Conservation (phyloP, 1,284 basidiomycete species). For the Cryptococcus amylolentus region DNA sequence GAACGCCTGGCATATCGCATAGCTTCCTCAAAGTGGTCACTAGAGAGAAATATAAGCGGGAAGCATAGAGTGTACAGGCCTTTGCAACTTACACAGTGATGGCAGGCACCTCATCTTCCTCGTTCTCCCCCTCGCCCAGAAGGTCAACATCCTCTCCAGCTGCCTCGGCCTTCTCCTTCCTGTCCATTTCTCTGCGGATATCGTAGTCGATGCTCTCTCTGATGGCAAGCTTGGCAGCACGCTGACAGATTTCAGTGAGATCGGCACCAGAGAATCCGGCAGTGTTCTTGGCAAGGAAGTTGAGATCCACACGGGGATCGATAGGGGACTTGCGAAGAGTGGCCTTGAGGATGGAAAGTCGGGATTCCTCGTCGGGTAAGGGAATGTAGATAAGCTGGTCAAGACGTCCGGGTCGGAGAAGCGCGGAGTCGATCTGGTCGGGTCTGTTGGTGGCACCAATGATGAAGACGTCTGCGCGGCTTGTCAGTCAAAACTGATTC, state of each 20-base stretch:
- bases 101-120: slow-evolving; percentile 91
- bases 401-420: slow-evolving; percentile 96
- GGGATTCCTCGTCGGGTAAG: slow-evolving; percentile 87
- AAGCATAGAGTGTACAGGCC: neutral
- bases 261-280: slow-evolving; percentile 99
- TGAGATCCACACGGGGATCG: slow-evolving; percentile 76
- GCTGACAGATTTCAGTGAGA: slow-evolving; percentile 97
- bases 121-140: slow-evolving; percentile 51
- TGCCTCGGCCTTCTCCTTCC: slow-evolving; percentile 73
- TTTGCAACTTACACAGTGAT: slow-evolving; percentile 65
- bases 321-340: slow-evolving; percentile 90
- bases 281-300: slow-evolving; percentile 86
- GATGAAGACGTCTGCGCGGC: slow-evolving; percentile 74
- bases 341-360: slow-evolving; percentile 87
- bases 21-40: slow-evolving; percentile 88
- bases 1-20: slow-evolving; percentile 69
- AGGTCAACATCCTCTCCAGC: slow-evolving; percentile 67
- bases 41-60: slow-evolving; percentile 23
- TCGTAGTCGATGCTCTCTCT: slow-evolving; percentile 92
- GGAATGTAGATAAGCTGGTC: slow-evolving; percentile 91
- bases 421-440: slow-evolving; percentile 96
- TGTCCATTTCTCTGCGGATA: slow-evolving; percentile 74
- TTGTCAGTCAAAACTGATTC: slow-evolving; percentile 1
- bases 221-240: slow-evolving; percentile 85
- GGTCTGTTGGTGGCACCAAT: slow-evolving; percentile 98